Conservation (phyloP, 768 basidiomycete genomes). For the Cyclocybe cylindracea region DNA sequence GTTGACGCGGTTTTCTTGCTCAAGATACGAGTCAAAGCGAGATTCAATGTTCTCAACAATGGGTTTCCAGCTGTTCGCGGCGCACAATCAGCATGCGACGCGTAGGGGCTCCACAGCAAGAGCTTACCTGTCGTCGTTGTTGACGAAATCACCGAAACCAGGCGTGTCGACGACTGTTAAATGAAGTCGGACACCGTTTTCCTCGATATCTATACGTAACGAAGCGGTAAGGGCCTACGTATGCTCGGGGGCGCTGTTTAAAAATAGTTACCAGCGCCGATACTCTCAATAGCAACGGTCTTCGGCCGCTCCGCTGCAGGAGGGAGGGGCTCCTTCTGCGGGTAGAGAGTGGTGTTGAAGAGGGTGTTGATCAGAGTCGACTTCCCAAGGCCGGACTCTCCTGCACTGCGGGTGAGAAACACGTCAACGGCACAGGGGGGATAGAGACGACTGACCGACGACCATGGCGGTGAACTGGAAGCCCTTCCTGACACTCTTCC, state of each 20-base stretch:
- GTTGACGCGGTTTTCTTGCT: constrained; percentile 99
- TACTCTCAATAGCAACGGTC: constrained; percentile 98
- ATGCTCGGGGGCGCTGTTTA: constrained; percentile 17
- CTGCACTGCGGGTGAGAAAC: constrained; percentile 41
- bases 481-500: constrained; percentile 96
- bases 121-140: constrained; percentile 93
- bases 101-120: constrained; percentile 10
- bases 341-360: constrained; percentile 96
- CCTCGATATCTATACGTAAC: constrained; percentile 85
- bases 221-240: constrained; percentile 22
- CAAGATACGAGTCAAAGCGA: constrained; percentile 95
- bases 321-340: constrained; percentile 79
- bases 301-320: constrained; percentile 87
- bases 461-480: constrained; percentile 99
- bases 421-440: constrained; percentile 17
- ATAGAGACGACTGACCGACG: constrained; percentile 71
- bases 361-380: constrained; percentile 98
- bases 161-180: constrained; percentile 99
- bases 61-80: constrained; percentile 84
- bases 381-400: constrained; percentile 98
- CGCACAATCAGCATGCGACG: constrained; percentile 18
- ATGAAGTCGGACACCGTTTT: constrained; percentile 94
- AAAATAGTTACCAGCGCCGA: constrained; percentile 80
- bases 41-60: constrained; percentile 98
- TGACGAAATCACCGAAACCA: constrained; percentile 98